Evolutionary conservation across 805 yeast genomes (phyloP), one percentile per base, ranked within the genome.

Genomic region (Monosporozyma yasuniensis): DNA sequence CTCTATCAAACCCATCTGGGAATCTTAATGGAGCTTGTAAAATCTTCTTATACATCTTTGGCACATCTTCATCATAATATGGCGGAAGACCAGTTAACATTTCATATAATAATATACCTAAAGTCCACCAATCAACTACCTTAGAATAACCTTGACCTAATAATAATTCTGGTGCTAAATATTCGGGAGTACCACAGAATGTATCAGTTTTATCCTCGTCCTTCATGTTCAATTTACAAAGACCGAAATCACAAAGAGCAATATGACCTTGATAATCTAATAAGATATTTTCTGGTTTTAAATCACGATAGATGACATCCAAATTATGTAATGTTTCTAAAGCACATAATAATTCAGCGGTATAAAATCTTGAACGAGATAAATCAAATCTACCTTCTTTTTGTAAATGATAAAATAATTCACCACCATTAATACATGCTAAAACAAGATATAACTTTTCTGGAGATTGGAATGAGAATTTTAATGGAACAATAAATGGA

Each of bases 61-160:
- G 84, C 6, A 86, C 85, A 67, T 90, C 93, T 63, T 90, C 96
- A 64, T 93, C 98, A 65, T 88, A 93, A 66, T 88, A 93, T 38
- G 99, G 99, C 4, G 99, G 99, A 57, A 93, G 75, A 1, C 98
- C 96, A 1, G 97, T 89, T 53, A 93, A 73, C 99, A 93, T 93
- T 64, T 91, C 99, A 65, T 88, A 93, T 43, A 93, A 72, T 48
- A 93, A 73, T 16, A 91, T 90, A 41, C 99, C 99, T 58, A 93
- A 73, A 1, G 99, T 93, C 99, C 99, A 93, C 91, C 96, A 93
- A 68, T 93, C 99, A 21, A 93, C 98, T 9, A 85, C 84, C 66
- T 96, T 82, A 2, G 98, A 89, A 68, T 93, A 93, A 1, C 98
- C 98, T 64, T 87, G 89, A 46, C 95, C 93, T 59, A 89, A 72